These are phyloP conservation scores for Spinacia oleracea DNA, from an alignment of 179 eudicot species.

Conservation along the genomic window DNA sequence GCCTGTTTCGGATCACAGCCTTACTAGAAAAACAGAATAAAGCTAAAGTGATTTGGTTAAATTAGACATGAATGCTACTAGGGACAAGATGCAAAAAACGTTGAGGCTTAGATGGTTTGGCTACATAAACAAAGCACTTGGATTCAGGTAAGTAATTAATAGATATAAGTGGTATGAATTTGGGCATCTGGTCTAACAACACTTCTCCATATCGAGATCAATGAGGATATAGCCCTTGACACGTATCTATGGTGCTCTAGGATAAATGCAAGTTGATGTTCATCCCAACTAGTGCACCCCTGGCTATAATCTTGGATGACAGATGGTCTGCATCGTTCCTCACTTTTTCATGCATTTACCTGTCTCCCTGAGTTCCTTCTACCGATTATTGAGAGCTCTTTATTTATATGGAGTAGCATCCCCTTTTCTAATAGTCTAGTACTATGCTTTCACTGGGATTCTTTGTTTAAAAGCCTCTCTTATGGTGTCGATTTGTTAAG, in stretches of 20 bases:
- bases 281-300: background rate
- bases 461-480: background rate
- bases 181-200: background rate
- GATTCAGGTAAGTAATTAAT: background rate
- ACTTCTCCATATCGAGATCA: background rate
- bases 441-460: background rate
- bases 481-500: background rate
- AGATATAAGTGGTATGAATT: background rate
- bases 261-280: background rate
- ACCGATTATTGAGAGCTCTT: background rate
- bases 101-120: background rate
- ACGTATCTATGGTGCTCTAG: background rate
- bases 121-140: background rate
- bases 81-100: background rate
- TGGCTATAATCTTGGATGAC: background rate
- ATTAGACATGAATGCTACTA: background rate
- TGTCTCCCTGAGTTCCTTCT: background rate
- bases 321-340: background rate
- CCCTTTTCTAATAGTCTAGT: background rate
- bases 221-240: background rate
- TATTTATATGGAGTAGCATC: background rate
- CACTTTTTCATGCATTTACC: background rate
- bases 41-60: too few relatives aligned
- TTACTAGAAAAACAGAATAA: background rate
- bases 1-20: background rate